These are phyloP conservation scores for Pholiota conissans DNA, from an alignment of 768 basidiomycete genomes.

Conservation along the genomic window DNA sequence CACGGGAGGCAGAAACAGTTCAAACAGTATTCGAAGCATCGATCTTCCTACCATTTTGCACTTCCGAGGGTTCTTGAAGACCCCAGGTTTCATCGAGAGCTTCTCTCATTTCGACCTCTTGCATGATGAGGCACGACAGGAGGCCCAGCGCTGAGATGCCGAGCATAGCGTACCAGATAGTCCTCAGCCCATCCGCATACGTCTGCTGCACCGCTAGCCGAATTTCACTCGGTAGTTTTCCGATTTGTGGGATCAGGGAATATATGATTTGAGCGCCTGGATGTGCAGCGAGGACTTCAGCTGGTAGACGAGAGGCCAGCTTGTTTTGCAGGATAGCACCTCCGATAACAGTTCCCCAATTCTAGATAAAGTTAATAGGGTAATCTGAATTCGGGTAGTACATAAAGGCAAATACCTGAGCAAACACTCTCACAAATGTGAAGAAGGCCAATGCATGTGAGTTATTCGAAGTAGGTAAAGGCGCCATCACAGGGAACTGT, in stretches of 20 bases:
- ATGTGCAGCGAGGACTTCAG: background rate
- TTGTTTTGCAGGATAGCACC: background rate
- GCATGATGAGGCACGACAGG: background rate
- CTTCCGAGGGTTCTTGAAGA: background rate
- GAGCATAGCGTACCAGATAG: background rate
- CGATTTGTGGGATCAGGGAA: background rate
- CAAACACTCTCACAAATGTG: conserved; percentile 5
- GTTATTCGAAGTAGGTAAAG: conserved; percentile 5
- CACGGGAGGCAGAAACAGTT: background rate
- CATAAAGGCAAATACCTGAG: background rate
- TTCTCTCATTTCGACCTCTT: background rate
- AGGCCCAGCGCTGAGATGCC: background rate
- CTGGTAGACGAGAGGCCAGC: background rate
- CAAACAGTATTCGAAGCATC: background rate
- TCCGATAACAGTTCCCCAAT: background rate
- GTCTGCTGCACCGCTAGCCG: background rate
- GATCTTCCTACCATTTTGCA: background rate
- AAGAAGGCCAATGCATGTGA: conserved; percentile 8
- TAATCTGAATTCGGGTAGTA: background rate
- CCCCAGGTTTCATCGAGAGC: background rate
- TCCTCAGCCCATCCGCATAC: background rate
- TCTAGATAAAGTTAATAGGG: background rate
- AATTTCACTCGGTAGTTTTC: background rate
- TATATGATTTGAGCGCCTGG: background rate
- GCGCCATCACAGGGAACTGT: conserved; percentile 9